Percentiles rank a stretch among this genome's conserved stretches.
These are phyloP conservation scores for Penstemon eatonii DNA, from an alignment of 257 asterid genomes.

Conservation along the genomic window DNA sequence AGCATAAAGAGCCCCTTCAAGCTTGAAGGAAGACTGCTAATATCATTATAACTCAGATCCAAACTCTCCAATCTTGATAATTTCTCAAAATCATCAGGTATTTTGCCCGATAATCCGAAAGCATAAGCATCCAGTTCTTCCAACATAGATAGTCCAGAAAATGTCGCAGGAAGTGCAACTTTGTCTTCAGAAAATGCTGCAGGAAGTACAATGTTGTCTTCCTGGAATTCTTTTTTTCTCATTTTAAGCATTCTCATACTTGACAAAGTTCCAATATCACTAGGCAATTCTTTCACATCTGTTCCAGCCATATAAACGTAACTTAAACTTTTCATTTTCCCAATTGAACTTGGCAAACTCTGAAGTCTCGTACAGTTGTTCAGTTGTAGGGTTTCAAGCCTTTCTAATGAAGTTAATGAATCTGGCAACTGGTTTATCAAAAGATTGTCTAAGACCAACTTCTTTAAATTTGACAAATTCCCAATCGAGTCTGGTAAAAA, in stretches of 20 bases:
- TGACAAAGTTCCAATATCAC: slow-evolving; percentile 34
- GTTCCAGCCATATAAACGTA: slow-evolving; percentile 33
- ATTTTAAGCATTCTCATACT: slow-evolving; percentile 30
- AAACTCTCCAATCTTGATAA: slow-evolving; percentile 27
- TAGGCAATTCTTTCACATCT: slow-evolving; percentile 31
- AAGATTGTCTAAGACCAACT: slow-evolving; percentile 30
- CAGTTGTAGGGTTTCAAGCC: slow-evolving; percentile 28
- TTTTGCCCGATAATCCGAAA: slow-evolving; percentile 34
- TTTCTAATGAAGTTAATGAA: slow-evolving; percentile 28
- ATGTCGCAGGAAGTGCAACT: slow-evolving; percentile 33
- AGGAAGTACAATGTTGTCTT: slow-evolving; percentile 24
- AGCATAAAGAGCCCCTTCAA: slow-evolving; percentile 29
- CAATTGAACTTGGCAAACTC: slow-evolving; percentile 29
- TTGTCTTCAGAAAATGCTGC: slow-evolving; percentile 25
- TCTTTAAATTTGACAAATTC: slow-evolving; percentile 26
- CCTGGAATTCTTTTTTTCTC: slow-evolving; percentile 24
- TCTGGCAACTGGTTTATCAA: slow-evolving; percentile 37
- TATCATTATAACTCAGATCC: slow-evolving; percentile 29
- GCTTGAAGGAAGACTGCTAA: slow-evolving; percentile 35
- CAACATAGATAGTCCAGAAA: slow-evolving; percentile 29
- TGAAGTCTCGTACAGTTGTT: slow-evolving; percentile 30
- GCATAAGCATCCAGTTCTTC: slow-evolving; percentile 31
- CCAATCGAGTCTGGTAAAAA: slow-evolving; percentile 35
- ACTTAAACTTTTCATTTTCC: slow-evolving; percentile 26
- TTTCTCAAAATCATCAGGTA: slow-evolving; percentile 36